A percentile compares a stretch with the other conserved stretches of the same genome.
phyloP scores from a whole-genome alignment of 2,329 filamentous ascomycete species.

The Furcasterigmium sp. region DNA sequence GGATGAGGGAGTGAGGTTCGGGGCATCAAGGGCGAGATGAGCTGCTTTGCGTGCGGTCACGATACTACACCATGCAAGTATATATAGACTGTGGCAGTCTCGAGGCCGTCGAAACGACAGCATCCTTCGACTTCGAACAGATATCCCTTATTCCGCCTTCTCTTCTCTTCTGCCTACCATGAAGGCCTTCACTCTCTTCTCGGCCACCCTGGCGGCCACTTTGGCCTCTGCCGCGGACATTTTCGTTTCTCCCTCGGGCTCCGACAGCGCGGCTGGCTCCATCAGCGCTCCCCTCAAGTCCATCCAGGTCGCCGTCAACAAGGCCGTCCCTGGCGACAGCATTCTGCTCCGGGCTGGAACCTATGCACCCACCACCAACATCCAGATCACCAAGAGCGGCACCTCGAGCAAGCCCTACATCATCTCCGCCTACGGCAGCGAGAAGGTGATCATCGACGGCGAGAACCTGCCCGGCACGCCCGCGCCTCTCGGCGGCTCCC shows the following conservation, averaged over 20 bases:
- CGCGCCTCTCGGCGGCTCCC: slow-evolving; percentile 28
- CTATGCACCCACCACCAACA: slow-evolving; percentile 39
- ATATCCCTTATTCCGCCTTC: background rate
- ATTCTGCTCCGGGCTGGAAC: slow-evolving; percentile 25
- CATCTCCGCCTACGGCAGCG: slow-evolving; percentile 32
- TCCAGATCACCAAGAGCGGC: slow-evolving; percentile 40
- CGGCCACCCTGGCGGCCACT: background rate
- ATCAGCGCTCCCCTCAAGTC: slow-evolving; percentile 34
- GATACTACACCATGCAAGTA: too few relatives aligned
- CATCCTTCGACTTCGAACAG: too few relatives aligned
- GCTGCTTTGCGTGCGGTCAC: too few relatives aligned
- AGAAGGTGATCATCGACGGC: slow-evolving; percentile 40
- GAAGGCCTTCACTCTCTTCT: slow-evolving; percentile 2
- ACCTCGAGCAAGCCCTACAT: slow-evolving; percentile 32
- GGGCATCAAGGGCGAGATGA: too few relatives aligned
- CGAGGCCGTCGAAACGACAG: too few relatives aligned
- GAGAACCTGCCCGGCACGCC: slow-evolving; percentile 34
- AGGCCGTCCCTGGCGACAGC: slow-evolving; percentile 37
- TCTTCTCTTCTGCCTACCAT: background rate
- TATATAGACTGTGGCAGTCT: background rate
- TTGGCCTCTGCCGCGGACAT: slow-evolving; percentile 24
- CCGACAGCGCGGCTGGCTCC: slow-evolving; percentile 29
- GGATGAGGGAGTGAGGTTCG: too few relatives aligned
- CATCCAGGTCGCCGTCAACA: slow-evolving; percentile 40
- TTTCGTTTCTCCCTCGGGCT: slow-evolving; percentile 39